phyloP scores from a whole-genome alignment of 192 early-diverging fungal species.

The Coemansia sp. region DNA sequence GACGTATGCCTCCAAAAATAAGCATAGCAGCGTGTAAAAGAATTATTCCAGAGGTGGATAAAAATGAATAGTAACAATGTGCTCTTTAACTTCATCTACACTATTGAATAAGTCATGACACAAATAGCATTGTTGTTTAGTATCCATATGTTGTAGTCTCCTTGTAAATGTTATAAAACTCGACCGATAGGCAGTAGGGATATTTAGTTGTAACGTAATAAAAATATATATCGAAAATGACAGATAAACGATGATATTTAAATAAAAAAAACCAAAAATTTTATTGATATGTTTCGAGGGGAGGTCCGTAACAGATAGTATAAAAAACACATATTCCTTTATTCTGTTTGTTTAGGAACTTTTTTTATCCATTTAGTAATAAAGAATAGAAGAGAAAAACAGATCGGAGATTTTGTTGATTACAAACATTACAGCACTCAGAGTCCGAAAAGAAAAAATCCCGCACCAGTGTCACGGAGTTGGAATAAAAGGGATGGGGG shows the following conservation, averaged over 20 bases:
- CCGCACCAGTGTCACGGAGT: slow-evolving; percentile 35
- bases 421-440: too few species aligned
- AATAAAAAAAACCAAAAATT: too few species aligned
- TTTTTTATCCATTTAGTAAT: too few species aligned
- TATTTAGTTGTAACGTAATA: background rate
- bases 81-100: slow-evolving; percentile 35
- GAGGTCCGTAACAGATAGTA: too few species aligned
- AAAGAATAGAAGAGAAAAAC: background rate
- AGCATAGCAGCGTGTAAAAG: background rate
- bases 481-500: slow-evolving; percentile 9
- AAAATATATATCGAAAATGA: background rate
- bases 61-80: slow-evolving; percentile 34
- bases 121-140: slow-evolving; percentile 34
- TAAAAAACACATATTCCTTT: too few species aligned
- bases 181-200: too few species aligned
- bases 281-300: too few species aligned
- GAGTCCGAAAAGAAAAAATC: slow-evolving; percentile 20
- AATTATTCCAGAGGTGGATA: slow-evolving; percentile 31
- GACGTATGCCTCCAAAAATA: background rate
- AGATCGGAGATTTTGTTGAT: slow-evolving; percentile 1
- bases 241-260: background rate
- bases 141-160: too few species aligned
- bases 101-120: slow-evolving; percentile 27
- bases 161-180: too few species aligned
- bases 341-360: too few species aligned